Evolutionary conservation across 1,139 yeast genomes (phyloP), one percentile per base, ranked within the genome.

Genomic region (Taiozyma sp.): DNA sequence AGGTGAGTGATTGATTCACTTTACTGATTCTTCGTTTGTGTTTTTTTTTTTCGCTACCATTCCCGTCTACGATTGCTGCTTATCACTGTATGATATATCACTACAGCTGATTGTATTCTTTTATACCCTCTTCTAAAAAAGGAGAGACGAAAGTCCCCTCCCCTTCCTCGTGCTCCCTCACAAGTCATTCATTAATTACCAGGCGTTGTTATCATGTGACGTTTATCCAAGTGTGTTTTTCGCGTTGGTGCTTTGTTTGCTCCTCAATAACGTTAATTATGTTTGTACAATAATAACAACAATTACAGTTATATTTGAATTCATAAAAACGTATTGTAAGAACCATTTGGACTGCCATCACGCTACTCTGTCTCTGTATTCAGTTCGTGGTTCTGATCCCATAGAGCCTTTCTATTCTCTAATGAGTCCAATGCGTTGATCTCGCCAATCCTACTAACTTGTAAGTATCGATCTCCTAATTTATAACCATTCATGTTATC

Each of bases 401-500:
- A 55, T 10, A 56, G 34, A 14, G 59, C 51, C 44, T 50, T 52
- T 16, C 48, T 51, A 7, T 48, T 39, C 16, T 56, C 52, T 8
- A 52, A 16, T 3, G 42, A 7, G 14, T 54, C 55, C 23, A 42
- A 23, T 7, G 44, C 45, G 29, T 48, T 45, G 22, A 41, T 10
- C 30, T 55, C 58, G 9, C 43, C 44, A 4, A 52, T 53, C n/a
- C 50, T 55, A 2, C 55, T 61, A 8, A 59, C 65, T 14, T 62
- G 60, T 2, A 69, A 50, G 45, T 53, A 61, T 10, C 54, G 50
- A 4, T 58, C 67, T 42, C 46, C 54, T 41, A 59, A 49, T 24
- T 59, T 54, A 43, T 55, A 68, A 13, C 73, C 73, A 19, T 62
- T 56, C 58, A 69, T 58, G 51, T 70, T 70, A 2, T 54, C 58